Base-by-base conservation (phyloP, 2,329 filamentous ascomycete species). In the Ophiostoma novo-ulmi region DNA sequence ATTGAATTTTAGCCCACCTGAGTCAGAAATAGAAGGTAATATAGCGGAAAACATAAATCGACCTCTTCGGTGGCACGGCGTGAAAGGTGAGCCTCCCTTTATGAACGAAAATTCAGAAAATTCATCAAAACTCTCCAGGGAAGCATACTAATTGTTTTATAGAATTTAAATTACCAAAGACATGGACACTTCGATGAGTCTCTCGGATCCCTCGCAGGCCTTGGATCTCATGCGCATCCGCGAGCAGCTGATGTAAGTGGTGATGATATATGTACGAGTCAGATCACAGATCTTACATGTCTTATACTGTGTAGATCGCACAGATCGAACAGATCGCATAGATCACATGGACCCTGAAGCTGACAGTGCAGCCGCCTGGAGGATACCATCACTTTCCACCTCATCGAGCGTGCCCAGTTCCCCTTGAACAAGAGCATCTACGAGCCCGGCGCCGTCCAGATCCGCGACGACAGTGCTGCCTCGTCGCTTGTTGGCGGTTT, bases 371-470 rank as follows among this genome's bases (percentile, higher is more conserved):
- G 95, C 77, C 95, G 95, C 26, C 86, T 98, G 22, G 95, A 99
- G 82, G 95, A 99, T 78, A 98, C 94, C 73, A 98, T 99, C 78
- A 97, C 92, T 75, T 97, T 97, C 81, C 91, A 97, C 81, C 85
- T 99, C 55, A 98, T 98, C 77, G 95, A 99, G 82, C 90, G 95
- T 58, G 94, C 94, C n/a, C 95, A 99, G 80, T 99, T 98, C 80
- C 93, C 94, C 4, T 86, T 96, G 74, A 98, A 97, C 82, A 84
- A 87, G 78, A 92, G 89, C 76, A 94, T 98, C 80, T 99, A 99
- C 82, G 80, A 83, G 14, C 87, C 93, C 8, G 91, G 91, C 72
- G 92, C 91, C n/a, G 85, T 98, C 65, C 83, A 87, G 41, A 90
- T 98, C 73, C 93, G 93, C 22, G 82, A 88, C 77, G 48, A 17